These are phyloP conservation scores for Aspergillus fijiensis DNA, from an alignment of 2,329 filamentous ascomycete genomes.

Conservation along the genomic window DNA sequence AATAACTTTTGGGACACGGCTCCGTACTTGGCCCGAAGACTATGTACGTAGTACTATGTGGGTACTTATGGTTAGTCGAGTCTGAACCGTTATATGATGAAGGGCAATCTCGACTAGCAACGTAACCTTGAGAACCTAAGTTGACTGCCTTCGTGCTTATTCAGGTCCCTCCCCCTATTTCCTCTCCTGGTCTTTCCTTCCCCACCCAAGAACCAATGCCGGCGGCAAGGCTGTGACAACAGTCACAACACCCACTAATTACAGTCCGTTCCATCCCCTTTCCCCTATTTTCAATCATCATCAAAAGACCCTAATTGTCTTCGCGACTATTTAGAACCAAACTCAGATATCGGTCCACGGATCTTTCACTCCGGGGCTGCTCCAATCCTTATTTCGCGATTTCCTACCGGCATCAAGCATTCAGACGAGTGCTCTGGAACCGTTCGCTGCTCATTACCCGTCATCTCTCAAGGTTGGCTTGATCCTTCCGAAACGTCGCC, in stretches of 20 bases:
- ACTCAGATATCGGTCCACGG: constrained; percentile 25
- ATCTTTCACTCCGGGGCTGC: constrained; percentile 23
- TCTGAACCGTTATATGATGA: too few species aligned
- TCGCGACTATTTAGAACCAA: constrained; percentile 35
- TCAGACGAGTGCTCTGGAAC: constrained; percentile 29
- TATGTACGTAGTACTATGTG: too few species aligned
- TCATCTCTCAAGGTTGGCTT: constrained; percentile 29
- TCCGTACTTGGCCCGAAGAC: too few species aligned
- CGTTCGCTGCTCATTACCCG: constrained; percentile 21
- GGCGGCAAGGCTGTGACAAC: constrained; percentile 32
- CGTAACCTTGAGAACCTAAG: too few species aligned
- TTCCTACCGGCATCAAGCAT: constrained; percentile 28
- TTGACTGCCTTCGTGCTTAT: too few species aligned
- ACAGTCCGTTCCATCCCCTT: constrained; percentile 14
- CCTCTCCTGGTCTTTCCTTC: too few species aligned
- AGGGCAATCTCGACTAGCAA: too few species aligned
- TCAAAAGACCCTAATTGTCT: constrained; percentile 30
- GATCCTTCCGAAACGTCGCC: constrained; percentile 24
- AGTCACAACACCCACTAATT: constrained; percentile 18
- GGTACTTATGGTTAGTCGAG: too few species aligned
- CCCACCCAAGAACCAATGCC: constrained; percentile 20
- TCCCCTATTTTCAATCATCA: constrained; percentile 11
- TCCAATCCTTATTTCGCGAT: constrained; percentile 25
- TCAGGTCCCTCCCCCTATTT: too few species aligned
- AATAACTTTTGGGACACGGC: too few species aligned